Percentiles rank a stretch among this genome's conserved stretches.
Evolutionary conservation across 1,284 basidiomycete genomes (phyloP).

Genomic region (Malassezia psittaci): DNA sequence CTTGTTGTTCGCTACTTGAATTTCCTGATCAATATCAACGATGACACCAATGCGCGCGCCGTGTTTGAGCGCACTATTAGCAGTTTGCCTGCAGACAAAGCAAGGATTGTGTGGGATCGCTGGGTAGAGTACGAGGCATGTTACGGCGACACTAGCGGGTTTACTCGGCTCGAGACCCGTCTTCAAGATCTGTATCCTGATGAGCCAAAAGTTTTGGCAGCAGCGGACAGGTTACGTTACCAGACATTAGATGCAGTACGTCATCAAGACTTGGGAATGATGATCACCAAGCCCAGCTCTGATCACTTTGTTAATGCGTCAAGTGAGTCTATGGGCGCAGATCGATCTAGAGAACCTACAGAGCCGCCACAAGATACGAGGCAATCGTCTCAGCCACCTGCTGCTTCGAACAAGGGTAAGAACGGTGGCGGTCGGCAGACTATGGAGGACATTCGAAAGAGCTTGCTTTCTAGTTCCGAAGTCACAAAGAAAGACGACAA

Average conservation of each 20-base stretch:
- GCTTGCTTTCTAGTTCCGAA: constrained; percentile 2
- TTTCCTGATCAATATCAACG: constrained; percentile 88
- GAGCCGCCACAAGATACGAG: neutral
- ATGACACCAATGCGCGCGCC: constrained; percentile 88
- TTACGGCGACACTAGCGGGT: constrained; percentile 80
- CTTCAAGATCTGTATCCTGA: constrained; percentile 76
- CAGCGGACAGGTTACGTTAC: constrained; percentile 81
- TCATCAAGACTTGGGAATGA: constrained; percentile 65
- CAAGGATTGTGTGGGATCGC: constrained; percentile 80
- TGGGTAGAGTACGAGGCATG: constrained; percentile 94
- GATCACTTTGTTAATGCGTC: too few relatives aligned
- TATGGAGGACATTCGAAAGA: constrained; percentile 17
- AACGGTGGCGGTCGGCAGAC: constrained; percentile 3
- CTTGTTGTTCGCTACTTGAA: constrained; percentile 80
- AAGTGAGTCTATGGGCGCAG: constrained; percentile 25
- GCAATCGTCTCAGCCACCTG: neutral
- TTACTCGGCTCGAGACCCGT: constrained; percentile 76
- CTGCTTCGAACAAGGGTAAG: neutral
- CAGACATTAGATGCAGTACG: constrained; percentile 79
- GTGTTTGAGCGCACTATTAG: constrained; percentile 80
- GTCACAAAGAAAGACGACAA: constrained; percentile 11
- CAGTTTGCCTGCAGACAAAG: constrained; percentile 67
- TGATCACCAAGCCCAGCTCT: too few relatives aligned
- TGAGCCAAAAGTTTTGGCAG: constrained; percentile 78
- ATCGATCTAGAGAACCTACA: neutral